A percentile compares a stretch with the other conserved stretches of the same genome.
Evolutionary conservation across 768 basidiomycete species (phyloP).

Genomic region (Auricularia sp.): DNA sequence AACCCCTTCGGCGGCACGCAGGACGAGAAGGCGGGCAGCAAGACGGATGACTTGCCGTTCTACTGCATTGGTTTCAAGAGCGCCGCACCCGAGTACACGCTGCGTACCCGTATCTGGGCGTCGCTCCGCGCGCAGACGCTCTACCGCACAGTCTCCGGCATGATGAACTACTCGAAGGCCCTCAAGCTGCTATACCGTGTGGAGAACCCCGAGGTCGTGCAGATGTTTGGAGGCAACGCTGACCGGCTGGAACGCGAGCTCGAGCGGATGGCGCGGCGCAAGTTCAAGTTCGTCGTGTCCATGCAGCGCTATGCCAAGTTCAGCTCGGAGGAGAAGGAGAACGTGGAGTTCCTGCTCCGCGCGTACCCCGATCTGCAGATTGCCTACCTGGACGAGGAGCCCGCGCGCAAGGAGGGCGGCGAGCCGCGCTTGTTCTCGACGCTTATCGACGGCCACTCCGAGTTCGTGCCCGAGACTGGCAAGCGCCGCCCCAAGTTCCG

Average conservation of each 20-base stretch:
- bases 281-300: conserved; percentile 98
- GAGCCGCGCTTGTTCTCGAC: conserved; percentile 93
- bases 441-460: conserved; percentile 95
- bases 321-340: conserved; percentile 98
- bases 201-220: conserved; percentile 98
- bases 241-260: conserved; percentile 93
- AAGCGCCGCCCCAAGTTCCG: conserved; percentile 93
- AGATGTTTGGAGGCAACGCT: conserved; percentile 93
- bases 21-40: conserved; percentile 75
- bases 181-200: conserved; percentile 99
- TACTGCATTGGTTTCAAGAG: conserved; percentile 99
- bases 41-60: conserved; percentile 89
- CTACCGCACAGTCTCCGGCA: conserved; percentile 96
- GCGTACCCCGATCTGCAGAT: conserved; percentile 99
- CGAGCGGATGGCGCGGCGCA: conserved; percentile 93
- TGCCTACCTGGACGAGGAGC: conserved; percentile 95
- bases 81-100: conserved; percentile 94
- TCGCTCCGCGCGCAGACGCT: conserved; percentile 97
- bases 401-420: conserved; percentile 85
- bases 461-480: conserved; percentile 82
- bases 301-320: conserved; percentile 99
- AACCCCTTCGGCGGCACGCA: conserved; percentile 48
- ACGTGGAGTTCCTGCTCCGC: conserved; percentile 92
- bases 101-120: conserved; percentile 98
- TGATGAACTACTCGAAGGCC: conserved; percentile 99